These are phyloP conservation scores for Quambalaria eucalypti DNA, from an alignment of 1,284 basidiomycete species.

Conservation along the genomic window DNA sequence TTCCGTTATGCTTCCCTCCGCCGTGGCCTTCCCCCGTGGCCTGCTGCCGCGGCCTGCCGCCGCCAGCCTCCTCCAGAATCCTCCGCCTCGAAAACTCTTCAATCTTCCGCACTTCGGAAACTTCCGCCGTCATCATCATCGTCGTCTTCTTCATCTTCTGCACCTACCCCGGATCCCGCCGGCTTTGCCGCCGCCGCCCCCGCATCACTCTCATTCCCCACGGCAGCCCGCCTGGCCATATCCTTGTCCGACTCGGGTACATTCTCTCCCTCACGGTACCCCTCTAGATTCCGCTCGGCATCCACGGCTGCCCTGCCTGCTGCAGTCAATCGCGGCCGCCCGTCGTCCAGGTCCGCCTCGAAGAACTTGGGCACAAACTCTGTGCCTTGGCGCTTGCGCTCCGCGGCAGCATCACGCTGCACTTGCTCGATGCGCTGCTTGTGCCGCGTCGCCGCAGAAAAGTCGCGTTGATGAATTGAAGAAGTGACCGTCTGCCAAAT, in stretches of 20 bases:
- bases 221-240: not conserved
- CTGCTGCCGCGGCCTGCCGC: too few species aligned
- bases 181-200: not conserved
- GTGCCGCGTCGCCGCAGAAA: conserved; percentile 47
- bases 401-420: conserved; percentile 32
- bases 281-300: conserved; percentile 26
- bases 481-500: conserved; percentile 70
- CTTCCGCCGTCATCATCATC: not conserved
- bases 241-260: not conserved
- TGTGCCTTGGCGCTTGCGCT: conserved; percentile 28
- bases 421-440: conserved; percentile 42
- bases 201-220: not conserved
- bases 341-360: conserved; percentile 62
- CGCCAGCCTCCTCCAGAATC: too few species aligned
- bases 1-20: too few species aligned
- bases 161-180: not conserved
- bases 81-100: too few species aligned
- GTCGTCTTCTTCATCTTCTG: not conserved
- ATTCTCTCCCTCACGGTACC: conserved; percentile 12
- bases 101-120: not conserved
- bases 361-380: conserved; percentile 70
- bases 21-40: too few species aligned
- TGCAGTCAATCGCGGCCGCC: conserved; percentile 63
- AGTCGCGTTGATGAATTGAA: conserved; percentile 72
- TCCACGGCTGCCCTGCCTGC: conserved; percentile 44